phyloP scores from a whole-genome alignment of 1,284 basidiomycete genomes.

The Ustilago bromivora region DNA sequence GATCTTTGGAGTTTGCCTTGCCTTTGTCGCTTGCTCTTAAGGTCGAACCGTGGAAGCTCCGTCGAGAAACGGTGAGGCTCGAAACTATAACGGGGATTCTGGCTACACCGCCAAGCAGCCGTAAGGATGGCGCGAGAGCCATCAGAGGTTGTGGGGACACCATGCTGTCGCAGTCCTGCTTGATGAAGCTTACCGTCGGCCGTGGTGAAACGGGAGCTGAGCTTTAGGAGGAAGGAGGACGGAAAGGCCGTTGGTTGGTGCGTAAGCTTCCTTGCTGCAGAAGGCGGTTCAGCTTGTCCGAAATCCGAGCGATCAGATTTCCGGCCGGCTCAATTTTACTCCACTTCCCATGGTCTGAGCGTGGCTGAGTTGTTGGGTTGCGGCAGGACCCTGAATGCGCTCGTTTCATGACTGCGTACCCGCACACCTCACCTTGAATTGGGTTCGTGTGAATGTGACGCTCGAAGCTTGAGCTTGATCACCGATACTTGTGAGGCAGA shows the following conservation, averaged over 20 bases:
- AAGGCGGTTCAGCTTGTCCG: constrained; percentile 11
- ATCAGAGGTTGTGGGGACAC: constrained; percentile 5
- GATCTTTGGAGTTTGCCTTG: constrained; percentile 9
- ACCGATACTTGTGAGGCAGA: no score
- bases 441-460: not conserved
- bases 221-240: not conserved
- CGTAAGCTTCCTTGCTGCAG: not conserved
- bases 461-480: not conserved
- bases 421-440: not conserved
- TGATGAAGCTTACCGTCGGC: not conserved
- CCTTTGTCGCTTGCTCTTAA: constrained; percentile 8
- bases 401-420: not conserved
- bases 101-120: constrained; percentile 10
- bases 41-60: constrained; percentile 10
- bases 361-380: constrained; percentile 14
- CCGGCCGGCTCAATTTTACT: constrained; percentile 25
- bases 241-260: constrained; percentile 1
- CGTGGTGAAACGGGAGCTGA: not conserved
- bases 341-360: constrained; percentile 21
- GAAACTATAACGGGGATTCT: constrained; percentile 4
- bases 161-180: constrained; percentile 1
- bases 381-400: constrained; percentile 33
- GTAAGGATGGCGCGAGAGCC: constrained; percentile 17
- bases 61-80: constrained; percentile 9
- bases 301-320: constrained; percentile 26